These are phyloP conservation scores for Xylaria telfairii DNA, from an alignment of 495 filamentous ascomycete genomes.

Conservation along the genomic window DNA sequence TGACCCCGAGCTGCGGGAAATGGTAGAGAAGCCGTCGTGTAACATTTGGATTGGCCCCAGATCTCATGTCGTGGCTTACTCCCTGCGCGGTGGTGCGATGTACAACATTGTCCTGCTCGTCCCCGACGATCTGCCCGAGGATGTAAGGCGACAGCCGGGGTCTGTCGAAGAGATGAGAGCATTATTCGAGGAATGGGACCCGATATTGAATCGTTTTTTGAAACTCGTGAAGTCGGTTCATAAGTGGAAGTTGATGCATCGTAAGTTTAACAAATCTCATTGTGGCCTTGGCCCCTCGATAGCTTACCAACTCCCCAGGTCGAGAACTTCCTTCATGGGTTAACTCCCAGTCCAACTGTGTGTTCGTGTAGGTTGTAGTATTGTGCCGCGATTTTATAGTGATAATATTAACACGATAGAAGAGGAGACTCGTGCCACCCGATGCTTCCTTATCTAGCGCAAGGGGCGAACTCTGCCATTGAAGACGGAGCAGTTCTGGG, in stretches of 20 bases:
- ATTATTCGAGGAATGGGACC: constrained; percentile 57
- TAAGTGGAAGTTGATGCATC: constrained; percentile 46
- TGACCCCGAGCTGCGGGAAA: constrained; percentile 50
- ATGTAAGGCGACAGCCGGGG: constrained; percentile 44
- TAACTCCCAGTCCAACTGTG: constrained; percentile 32
- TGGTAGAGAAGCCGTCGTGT: constrained; percentile 57
- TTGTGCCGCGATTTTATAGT: background rate
- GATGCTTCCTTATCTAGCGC: constrained; percentile 64
- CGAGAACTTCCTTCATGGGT: constrained; percentile 39
- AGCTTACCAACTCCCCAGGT: constrained; percentile 21
- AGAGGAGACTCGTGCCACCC: constrained; percentile 62
- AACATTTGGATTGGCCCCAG: constrained; percentile 71
- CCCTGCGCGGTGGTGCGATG: constrained; percentile 53
- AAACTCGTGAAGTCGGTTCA: constrained; percentile 34
- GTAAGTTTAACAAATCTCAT: constrained; percentile 30
- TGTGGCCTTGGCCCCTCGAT: background rate
- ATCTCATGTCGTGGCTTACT: constrained; percentile 61
- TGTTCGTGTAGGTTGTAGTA: constrained; percentile 35
- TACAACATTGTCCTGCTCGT: constrained; percentile 62
- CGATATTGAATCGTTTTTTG: constrained; percentile 40
- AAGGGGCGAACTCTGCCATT: constrained; percentile 50
- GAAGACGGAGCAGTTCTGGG: constrained; percentile 46
- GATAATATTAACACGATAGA: constrained; percentile 20
- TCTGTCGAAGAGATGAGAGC: constrained; percentile 51
- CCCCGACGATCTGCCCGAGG: constrained; percentile 53